These are phyloP conservation scores for Cryptosporidium viatorum DNA, from an alignment of 169 alveolate species.

Conservation along the genomic window DNA sequence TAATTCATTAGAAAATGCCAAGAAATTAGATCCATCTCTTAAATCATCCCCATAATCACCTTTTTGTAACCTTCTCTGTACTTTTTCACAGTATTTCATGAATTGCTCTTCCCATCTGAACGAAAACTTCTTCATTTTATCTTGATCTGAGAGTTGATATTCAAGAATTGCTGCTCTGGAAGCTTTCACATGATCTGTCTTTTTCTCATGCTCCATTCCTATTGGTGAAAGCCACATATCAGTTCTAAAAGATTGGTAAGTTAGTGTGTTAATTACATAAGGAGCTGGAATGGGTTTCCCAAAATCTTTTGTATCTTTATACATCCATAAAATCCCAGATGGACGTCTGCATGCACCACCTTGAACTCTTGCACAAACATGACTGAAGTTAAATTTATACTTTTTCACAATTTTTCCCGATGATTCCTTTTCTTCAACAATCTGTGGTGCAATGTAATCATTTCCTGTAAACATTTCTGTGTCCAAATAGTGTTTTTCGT, in stretches of 20 bases:
- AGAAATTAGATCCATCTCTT: conserved; percentile 48
- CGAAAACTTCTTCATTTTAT: conserved; percentile 54
- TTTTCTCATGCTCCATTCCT: conserved; percentile 65
- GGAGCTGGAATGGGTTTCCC: conserved; percentile 73
- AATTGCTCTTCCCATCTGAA: conserved; percentile 64
- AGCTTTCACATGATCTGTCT: conserved; percentile 45
- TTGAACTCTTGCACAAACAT: conserved; percentile 75
- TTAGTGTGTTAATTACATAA: conserved; percentile 63
- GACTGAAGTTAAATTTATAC: conserved; percentile 49
- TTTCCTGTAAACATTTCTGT: conserved; percentile 51
- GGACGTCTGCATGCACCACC: conserved; percentile 76
- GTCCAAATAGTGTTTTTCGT: conserved; percentile 56
- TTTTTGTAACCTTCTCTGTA: conserved; percentile 31
- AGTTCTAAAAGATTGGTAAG: conserved; percentile 69
- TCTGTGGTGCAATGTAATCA: conserved; percentile 47
- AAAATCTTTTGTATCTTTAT: conserved; percentile 47
- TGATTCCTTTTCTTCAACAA: conserved; percentile 48
- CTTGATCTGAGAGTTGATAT: conserved; percentile 69
- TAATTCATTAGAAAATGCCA: conserved; percentile 7
- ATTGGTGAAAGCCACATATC: conserved; percentile 75
- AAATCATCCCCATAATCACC: conserved; percentile 52
- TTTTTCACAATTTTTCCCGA: conserved; percentile 18
- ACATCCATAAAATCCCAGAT: conserved; percentile 75
- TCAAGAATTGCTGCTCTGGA: conserved; percentile 71
- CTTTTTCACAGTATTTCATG: conserved; percentile 57